A percentile compares a stretch with the other conserved stretches of the same genome.
phyloP scores from a whole-genome alignment of 352 stramenopile genomes.

The Pythium vanterpoolii region DNA sequence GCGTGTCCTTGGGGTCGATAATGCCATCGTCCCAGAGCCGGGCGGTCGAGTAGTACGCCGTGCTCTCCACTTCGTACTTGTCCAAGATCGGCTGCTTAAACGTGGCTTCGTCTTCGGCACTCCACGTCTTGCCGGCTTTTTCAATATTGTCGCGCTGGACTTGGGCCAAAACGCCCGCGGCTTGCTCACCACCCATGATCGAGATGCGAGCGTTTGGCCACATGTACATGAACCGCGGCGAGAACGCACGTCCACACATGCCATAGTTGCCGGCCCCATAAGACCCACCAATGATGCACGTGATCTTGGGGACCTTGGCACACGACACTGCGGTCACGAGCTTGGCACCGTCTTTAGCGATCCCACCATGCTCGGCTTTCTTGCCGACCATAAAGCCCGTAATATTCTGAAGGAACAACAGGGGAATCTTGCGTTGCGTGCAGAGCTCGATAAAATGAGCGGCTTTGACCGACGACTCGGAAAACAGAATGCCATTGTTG shows the following conservation, averaged over 20 bases:
- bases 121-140: conserved; percentile 63
- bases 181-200: conserved; percentile 98
- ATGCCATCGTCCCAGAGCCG: conserved; percentile 98
- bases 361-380: conserved; percentile 96
- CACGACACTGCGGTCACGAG: conserved; percentile 95
- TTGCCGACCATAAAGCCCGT: conserved; percentile 98
- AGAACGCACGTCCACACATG: conserved; percentile 97
- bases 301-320: conserved; percentile 97
- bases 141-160: conserved; percentile 91
- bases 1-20: conserved; percentile 95
- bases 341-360: conserved; percentile 96
- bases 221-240: conserved; percentile 97
- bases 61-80: conserved; percentile 95
- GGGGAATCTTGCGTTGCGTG: conserved; percentile 92
- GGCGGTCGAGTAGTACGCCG: conserved; percentile 94
- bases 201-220: conserved; percentile 96
- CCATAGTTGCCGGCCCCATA: conserved; percentile 97
- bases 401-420: conserved; percentile 99
- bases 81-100: conserved; percentile 96
- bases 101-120: conserved; percentile 75
- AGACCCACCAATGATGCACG: conserved; percentile 95
- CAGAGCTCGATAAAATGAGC: conserved; percentile 98
- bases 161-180: conserved; percentile 94
- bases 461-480: conserved; percentile 91
- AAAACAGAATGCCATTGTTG: conserved; percentile 98